phyloP scores from a whole-genome alignment of 2,329 filamentous ascomycete genomes.

The Paecilomyces fulvus region DNA sequence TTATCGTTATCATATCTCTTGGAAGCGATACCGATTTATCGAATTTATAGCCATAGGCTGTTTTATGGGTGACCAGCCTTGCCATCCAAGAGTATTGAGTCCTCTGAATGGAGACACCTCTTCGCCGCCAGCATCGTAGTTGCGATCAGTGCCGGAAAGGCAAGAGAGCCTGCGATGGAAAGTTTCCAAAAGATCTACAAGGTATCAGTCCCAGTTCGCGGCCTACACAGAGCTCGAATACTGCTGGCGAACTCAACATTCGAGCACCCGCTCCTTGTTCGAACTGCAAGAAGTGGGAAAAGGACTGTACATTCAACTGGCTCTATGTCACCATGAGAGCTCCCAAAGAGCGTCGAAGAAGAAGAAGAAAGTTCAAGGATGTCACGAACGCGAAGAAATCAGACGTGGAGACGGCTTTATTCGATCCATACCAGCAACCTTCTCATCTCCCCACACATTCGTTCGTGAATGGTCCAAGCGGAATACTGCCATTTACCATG shows the following conservation, averaged over 20 bases:
- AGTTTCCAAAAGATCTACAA: constrained; percentile 11
- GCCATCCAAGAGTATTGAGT: background rate
- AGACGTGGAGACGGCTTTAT: background rate
- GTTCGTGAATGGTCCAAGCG: background rate
- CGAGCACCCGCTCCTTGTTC: background rate
- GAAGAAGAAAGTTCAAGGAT: background rate
- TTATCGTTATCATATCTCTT: background rate
- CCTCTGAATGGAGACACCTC: background rate
- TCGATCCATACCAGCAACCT: background rate
- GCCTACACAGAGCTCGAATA: background rate
- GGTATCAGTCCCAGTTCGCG: background rate
- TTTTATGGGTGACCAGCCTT: background rate
- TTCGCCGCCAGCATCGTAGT: constrained; percentile 36
- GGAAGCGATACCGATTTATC: background rate
- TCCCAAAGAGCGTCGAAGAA: background rate
- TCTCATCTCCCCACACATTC: background rate
- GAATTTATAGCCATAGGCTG: background rate
- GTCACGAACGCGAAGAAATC: background rate
- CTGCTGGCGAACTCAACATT: background rate
- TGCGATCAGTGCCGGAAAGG: constrained; percentile 41
- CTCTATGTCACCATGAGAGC: background rate
- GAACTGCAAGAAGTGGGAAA: background rate
- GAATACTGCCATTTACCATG: background rate
- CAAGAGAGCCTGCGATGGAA: constrained; percentile 38
- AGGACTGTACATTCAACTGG: background rate